Evolutionary conservation across 192 early-diverging fungal genomes (phyloP).

Genomic region (Coemansia erecta): DNA sequence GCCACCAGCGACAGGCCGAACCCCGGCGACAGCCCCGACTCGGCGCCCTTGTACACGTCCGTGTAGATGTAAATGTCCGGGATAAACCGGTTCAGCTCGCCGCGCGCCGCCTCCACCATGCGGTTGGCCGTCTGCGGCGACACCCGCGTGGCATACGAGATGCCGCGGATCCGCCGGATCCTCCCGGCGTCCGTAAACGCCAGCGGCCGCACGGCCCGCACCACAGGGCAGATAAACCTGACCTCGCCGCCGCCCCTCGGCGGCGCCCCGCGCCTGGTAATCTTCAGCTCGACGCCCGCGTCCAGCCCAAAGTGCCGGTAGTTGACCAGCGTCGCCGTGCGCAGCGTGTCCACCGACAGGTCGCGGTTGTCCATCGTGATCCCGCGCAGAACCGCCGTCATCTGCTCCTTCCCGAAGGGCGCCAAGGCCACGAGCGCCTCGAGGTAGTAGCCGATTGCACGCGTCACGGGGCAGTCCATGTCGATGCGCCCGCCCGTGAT

Average conservation of each 20-base stretch:
- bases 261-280: slow-evolving; percentile 82
- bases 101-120: slow-evolving; percentile 81
- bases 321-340: slow-evolving; percentile 85
- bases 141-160: slow-evolving; percentile 88
- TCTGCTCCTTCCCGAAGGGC: slow-evolving; percentile 87
- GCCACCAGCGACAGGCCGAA: slow-evolving; percentile 91
- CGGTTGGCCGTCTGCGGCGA: slow-evolving; percentile 95
- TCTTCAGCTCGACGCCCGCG: slow-evolving; percentile 82
- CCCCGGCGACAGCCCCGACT: slow-evolving; percentile 88
- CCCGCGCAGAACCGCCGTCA: slow-evolving; percentile 80
- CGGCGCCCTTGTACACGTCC: slow-evolving; percentile 95
- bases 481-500: slow-evolving; percentile 82
- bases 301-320: slow-evolving; percentile 84
- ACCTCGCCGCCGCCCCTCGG: slow-evolving; percentile 93
- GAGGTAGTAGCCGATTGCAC: slow-evolving; percentile 92
- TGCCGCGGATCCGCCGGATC: slow-evolving; percentile 93
- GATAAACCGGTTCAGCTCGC: slow-evolving; percentile 87
- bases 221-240: slow-evolving; percentile 79
- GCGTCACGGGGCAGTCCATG: slow-evolving; percentile 82
- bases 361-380: slow-evolving; percentile 94
- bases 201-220: slow-evolving; percentile 74
- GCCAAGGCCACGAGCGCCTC: slow-evolving; percentile 89
- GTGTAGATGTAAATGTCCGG: slow-evolving; percentile 98
- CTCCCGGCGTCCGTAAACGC: slow-evolving; percentile 80
- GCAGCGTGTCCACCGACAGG: slow-evolving; percentile 84